A percentile compares a stretch with the other conserved stretches of the same genome.
These are phyloP conservation scores for Pythium scleroteichum DNA, from an alignment of 352 stramenopile genomes.

Conservation along the genomic window DNA sequence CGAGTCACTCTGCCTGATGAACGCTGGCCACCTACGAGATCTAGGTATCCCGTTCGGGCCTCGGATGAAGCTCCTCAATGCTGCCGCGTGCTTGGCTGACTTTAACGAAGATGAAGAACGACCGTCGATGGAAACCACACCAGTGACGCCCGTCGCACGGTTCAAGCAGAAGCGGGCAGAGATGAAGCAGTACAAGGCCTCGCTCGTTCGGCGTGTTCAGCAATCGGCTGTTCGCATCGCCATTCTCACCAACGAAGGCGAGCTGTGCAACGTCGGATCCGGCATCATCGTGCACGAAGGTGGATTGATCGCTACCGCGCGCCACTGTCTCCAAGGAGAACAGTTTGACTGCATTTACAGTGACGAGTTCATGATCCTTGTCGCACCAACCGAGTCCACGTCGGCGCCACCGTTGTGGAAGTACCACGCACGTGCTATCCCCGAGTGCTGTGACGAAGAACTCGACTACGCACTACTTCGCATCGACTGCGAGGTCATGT, in stretches of 20 bases:
- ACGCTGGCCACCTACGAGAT: constrained; percentile 79
- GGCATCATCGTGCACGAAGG: constrained; percentile 86
- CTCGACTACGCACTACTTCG: constrained; percentile 81
- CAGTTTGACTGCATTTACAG: constrained; percentile 89
- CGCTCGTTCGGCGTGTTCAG: constrained; percentile 80
- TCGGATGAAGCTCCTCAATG: constrained; percentile 85
- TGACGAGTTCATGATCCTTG: constrained; percentile 87
- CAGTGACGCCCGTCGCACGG: constrained; percentile 73
- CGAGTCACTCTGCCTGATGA: constrained; percentile 86
- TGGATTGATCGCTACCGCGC: constrained; percentile 76
- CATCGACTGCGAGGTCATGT: constrained; percentile 85
- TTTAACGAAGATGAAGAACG: constrained; percentile 82
- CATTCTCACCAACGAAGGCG: constrained; percentile 82
- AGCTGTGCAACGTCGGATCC: constrained; percentile 85
- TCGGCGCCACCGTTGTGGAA: constrained; percentile 81
- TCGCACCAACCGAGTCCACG: constrained; percentile 81
- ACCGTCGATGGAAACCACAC: constrained; percentile 56
- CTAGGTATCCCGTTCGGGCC: constrained; percentile 83
- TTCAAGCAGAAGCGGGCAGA: constrained; percentile 80
- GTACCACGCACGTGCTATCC: constrained; percentile 80
- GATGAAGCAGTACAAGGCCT: constrained; percentile 88
- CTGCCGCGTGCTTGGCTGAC: constrained; percentile 76
- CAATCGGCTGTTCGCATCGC: constrained; percentile 85
- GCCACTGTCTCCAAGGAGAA: constrained; percentile 79
- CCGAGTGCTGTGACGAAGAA: constrained; percentile 83